Evolutionary conservation across 2,329 filamentous ascomycete species (phyloP).

Genomic region (Sclerotiophoma versabilis): DNA sequence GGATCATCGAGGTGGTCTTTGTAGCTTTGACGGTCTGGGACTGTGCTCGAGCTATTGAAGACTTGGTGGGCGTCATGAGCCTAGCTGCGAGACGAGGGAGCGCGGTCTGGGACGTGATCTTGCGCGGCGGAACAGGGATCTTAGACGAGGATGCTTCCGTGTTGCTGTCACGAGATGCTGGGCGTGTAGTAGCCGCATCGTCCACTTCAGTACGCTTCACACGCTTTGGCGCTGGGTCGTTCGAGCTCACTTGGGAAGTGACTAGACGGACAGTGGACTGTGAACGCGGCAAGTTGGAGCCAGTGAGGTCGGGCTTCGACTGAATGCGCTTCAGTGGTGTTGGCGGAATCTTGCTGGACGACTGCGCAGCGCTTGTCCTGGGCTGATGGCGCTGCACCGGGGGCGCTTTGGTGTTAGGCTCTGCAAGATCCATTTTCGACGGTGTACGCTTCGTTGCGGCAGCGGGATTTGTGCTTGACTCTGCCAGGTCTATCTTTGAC

Average conservation of each 20-base stretch:
- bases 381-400: conserved; percentile 59
- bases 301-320: conserved; percentile 69
- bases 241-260: conserved; percentile 34
- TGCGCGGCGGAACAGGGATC: conserved; percentile 34
- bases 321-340: conserved; percentile 59
- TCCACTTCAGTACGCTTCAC: conserved; percentile 71
- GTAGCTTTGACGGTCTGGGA: conserved; percentile 59
- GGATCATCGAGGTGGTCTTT: conserved; percentile 60
- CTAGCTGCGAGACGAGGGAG: conserved; percentile 55
- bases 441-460: conserved; percentile 57
- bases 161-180: conserved; percentile 55
- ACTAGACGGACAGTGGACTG: conserved; percentile 43
- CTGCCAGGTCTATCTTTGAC: conserved; percentile 71
- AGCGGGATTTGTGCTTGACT: conserved; percentile 52
- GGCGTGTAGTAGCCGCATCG: conserved; percentile 72
- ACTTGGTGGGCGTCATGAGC: conserved; percentile 79
- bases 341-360: conserved; percentile 52
- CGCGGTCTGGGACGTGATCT: conserved; percentile 44
- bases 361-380: conserved; percentile 71
- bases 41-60: conserved; percentile 68
- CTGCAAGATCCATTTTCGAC: conserved; percentile 71
- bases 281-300: conserved; percentile 44
- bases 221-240: conserved; percentile 67
- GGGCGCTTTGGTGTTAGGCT: conserved; percentile 50
- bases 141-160: conserved; percentile 17